Evolutionary conservation across 192 early-diverging fungal species (phyloP).

Genomic region (Coemansia aciculifera): DNA sequence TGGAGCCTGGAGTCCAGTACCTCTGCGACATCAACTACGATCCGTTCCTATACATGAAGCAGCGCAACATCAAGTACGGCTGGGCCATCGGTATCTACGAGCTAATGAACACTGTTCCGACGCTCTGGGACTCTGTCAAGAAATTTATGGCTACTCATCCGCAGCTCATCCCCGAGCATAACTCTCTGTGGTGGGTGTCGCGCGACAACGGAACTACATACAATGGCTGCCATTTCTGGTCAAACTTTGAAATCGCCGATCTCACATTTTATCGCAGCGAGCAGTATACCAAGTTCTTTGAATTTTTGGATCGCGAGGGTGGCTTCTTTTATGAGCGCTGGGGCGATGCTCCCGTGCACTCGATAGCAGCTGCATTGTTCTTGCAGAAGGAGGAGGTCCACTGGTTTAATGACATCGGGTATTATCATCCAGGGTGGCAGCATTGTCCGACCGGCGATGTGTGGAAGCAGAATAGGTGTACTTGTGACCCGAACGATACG

Average conservation of each 20-base stretch:
- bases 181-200: constrained; percentile 39
- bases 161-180: constrained; percentile 18
- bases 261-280: constrained; percentile 66
- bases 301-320: constrained; percentile 72
- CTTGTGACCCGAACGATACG: constrained; percentile 44
- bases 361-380: constrained; percentile 62
- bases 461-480: constrained; percentile 44
- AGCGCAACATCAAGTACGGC: constrained; percentile 40
- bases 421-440: constrained; percentile 59
- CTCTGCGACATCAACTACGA: constrained; percentile 51
- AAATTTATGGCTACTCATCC: constrained; percentile 56
- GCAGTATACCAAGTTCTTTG: constrained; percentile 65
- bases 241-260: constrained; percentile 86
- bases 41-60: constrained; percentile 46
- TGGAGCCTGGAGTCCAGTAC: constrained; percentile 52
- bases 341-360: constrained; percentile 68
- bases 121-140: constrained; percentile 41
- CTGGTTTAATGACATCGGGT: constrained; percentile 74
- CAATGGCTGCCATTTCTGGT: constrained; percentile 78
- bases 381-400: constrained; percentile 60
- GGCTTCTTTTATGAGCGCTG: constrained; percentile 89
- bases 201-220: constrained; percentile 46
- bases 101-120: constrained; percentile 33
- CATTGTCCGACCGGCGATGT: constrained; percentile 51
- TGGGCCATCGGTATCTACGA: constrained; percentile 39